These are phyloP conservation scores for Trypanosomatidae sp. DNA, from an alignment of 208 protist genomes.

Conservation along the genomic window DNA sequence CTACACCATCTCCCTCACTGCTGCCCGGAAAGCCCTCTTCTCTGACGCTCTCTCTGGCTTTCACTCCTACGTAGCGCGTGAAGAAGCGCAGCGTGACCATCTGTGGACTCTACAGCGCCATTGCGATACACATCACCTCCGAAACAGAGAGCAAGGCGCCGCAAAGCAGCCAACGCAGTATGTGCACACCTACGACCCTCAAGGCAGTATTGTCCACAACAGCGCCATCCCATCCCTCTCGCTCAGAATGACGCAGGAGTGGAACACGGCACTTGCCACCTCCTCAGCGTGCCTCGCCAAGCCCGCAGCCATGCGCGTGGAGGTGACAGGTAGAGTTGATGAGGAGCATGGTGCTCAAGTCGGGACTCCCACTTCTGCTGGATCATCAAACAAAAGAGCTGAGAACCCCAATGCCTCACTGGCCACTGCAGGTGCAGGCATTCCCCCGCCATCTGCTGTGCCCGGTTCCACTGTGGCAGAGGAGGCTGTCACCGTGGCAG, in stretches of 20 bases:
- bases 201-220: background rate
- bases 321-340: background rate
- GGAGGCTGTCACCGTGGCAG: background rate
- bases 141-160: background rate
- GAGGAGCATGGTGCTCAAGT: background rate
- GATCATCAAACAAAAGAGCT: background rate
- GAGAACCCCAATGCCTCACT: background rate
- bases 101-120: conserved; percentile 13
- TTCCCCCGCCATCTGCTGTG: background rate
- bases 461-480: background rate
- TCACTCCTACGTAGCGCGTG: conserved; percentile 38
- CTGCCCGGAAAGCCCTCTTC: conserved; percentile 39
- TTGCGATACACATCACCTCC: background rate
- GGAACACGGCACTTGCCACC: conserved; percentile 12
- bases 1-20: conserved; percentile 46
- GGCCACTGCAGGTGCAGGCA: background rate
- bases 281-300: background rate
- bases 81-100: conserved; percentile 28
- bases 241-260: conserved; percentile 2
- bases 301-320: background rate
- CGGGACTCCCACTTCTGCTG: background rate
- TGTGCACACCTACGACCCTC: background rate
- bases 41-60: conserved; percentile 55
- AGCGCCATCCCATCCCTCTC: conserved; percentile 14
- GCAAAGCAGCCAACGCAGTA: background rate